These are phyloP conservation scores for Dentipellis fragilis DNA, from an alignment of 768 basidiomycete genomes.

Conservation along the genomic window DNA sequence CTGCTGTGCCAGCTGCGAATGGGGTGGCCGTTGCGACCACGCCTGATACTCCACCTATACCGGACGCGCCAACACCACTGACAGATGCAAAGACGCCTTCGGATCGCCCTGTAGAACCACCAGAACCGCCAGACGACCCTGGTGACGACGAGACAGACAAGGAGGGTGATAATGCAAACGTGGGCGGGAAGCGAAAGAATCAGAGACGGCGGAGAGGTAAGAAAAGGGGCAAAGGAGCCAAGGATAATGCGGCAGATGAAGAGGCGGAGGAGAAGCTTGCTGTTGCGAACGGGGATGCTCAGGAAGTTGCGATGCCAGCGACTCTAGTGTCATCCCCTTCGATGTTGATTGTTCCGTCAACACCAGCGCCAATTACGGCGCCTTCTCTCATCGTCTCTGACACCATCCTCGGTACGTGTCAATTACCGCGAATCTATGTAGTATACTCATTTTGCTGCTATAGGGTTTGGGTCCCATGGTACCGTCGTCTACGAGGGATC, in stretches of 20 bases:
- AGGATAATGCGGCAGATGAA: constrained; percentile 13
- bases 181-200: constrained; percentile 31
- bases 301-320: constrained; percentile 9
- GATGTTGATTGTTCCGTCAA: constrained; percentile 15
- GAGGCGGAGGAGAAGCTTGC: constrained; percentile 16
- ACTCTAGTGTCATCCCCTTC: constrained; percentile 6
- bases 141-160: constrained; percentile 55
- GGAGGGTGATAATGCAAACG: constrained; percentile 34
- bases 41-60: neutral
- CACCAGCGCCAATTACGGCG: constrained; percentile 11
- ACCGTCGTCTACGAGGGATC: constrained; percentile 93
- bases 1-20: neutral
- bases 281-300: constrained; percentile 13
- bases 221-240: constrained; percentile 21
- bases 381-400: constrained; percentile 67
- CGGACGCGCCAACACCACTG: neutral
- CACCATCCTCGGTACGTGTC: constrained; percentile 48
- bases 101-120: neutral
- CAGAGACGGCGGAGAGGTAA: constrained; percentile 17
- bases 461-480: constrained; percentile 93
- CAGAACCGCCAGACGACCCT: constrained; percentile 15
- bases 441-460: constrained; percentile 15
- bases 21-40: neutral
- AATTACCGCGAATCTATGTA: no score
- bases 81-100: neutral